Evolutionary conservation across 306 rosid genomes (phyloP), one percentile per base, ranked within the genome.

Genomic region (Spatholobus suberectus): DNA sequence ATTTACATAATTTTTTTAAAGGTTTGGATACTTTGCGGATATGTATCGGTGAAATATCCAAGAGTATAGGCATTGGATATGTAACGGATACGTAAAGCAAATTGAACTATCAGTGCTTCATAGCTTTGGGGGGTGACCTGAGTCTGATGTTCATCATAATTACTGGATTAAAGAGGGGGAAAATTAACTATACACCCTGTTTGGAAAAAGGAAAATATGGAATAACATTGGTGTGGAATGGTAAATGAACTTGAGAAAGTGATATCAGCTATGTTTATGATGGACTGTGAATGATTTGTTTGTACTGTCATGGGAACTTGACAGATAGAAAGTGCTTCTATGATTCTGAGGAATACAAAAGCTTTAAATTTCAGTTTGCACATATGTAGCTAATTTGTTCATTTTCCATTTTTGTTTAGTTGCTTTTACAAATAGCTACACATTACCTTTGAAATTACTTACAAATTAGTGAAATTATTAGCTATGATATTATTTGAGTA

Each of bases 321-420:
- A 72, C 34, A 38, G 23, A 52, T 69, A 70, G 51, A 49, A 47
- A 11, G 32, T 49, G 24, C 57, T 34, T 54, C 13, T 40, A 47
- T 63, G 41, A 11, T 32, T 78, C 11, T 65, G 62, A 23, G 26
- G 14, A 44, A 65, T 29, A 5, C 17, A 52, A 5, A 17, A 37
- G 52, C 26, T 71, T 18, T 77, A 1, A 17, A 68, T 55, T 66
- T 58, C n/a, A 12, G 75, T 51, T 62, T 78, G 68, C 38, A 47
- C 61, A 21, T 49, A 12, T 40, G 80, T 52, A 15, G 44, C 23
- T 11, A 65, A 35, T 44, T 6, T 65, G 5, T 46, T 41, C 9
- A 8, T 3, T 29, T 35, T 63, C 57, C 57, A 29, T 59, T 57
- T 47, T 20, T 26, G 58, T 46, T 38, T 13, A 21, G 74, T 61